Evolutionary conservation across 345 rosid genomes (phyloP), one percentile per base, ranked within the genome.

Genomic region (Anastatica hierochuntica): DNA sequence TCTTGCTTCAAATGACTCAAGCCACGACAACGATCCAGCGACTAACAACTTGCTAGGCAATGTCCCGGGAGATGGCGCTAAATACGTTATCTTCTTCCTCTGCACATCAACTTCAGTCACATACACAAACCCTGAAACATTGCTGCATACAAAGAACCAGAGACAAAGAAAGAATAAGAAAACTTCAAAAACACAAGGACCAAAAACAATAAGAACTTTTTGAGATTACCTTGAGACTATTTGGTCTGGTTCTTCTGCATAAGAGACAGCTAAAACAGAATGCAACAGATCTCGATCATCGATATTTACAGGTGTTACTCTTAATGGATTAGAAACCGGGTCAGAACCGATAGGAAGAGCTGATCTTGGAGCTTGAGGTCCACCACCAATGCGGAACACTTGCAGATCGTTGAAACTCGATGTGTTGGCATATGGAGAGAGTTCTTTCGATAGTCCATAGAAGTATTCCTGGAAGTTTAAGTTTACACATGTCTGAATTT

Each of bases 331-430:
- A 35, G 98, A 77, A 31, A 60, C 56, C 2, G 66, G 50, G 15
- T 47, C 49, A 53, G 66, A 60, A 17, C 94, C 94, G 4, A 83
- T 79, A 15, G 96, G 96, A 13, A 79, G 73, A 58, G 94, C 95
- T 29, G 95, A 85, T 52, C 67, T 81, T 33, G 94, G 88, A 58
- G 95, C 95, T 64, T 79, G 94, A 16, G 94, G 94, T 46, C 88
- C 94, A 7, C 90, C 95, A 44, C 94, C 98, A 56, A 92, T 70
- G 43, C 83, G 84, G 56, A 82, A 83, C 52, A 92, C 74, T 66
- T 58, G 66, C 47, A 92, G 52, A 60, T 92, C 84, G 29, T 47
- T 69, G 63, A 92, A 85, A 62, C 74, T 73, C 12, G 76, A 73
- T 49, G 87, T 68, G 54, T 74, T 79, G 56, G 94, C 66, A 41